Evolutionary conservation across 441 rosid genomes (phyloP).

Genomic region (Populus hybrid): DNA sequence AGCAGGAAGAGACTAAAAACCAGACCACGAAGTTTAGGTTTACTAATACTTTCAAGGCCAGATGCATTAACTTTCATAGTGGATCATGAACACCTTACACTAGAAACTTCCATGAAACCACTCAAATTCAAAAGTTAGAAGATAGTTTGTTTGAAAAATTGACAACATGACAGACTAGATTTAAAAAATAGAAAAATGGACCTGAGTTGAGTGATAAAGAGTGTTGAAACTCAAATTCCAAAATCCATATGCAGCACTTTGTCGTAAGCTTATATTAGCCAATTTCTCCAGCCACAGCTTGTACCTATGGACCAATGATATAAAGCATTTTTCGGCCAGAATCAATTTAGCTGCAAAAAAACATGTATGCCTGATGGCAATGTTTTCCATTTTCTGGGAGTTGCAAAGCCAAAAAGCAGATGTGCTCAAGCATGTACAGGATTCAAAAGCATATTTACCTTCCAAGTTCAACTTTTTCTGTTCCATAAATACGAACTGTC

Average conservation of each 20-base stretch:
- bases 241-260: slow-evolving; percentile 96
- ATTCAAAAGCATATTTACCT: slow-evolving; percentile 37
- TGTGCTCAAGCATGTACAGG: not conserved
- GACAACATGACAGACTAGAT: not conserved
- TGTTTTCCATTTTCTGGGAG: not conserved
- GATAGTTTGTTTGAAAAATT: not conserved
- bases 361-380: not conserved
- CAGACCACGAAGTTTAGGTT: not conserved
- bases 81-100: not conserved
- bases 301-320: slow-evolving; percentile 54
- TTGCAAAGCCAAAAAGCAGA: not conserved
- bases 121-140: slow-evolving; percentile 6
- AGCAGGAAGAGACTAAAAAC: not conserved
- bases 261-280: slow-evolving; percentile 82
- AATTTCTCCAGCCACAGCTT: slow-evolving; percentile 71
- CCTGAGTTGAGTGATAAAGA: slow-evolving; percentile 95
- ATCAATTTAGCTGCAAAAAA: slow-evolving; percentile 12
- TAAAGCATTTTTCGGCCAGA: slow-evolving; percentile 5
- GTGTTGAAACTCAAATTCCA: slow-evolving; percentile 90
- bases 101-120: not conserved
- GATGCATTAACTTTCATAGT: not conserved
- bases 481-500: slow-evolving; percentile 94
- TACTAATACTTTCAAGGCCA: not conserved
- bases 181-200: slow-evolving; percentile 21
- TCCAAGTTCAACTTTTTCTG: slow-evolving; percentile 70